Percentiles rank a stretch among this genome's conserved stretches.
These are phyloP conservation scores for Fomitopsis pulvina DNA, from an alignment of 768 basidiomycete species.

Conservation along the genomic window DNA sequence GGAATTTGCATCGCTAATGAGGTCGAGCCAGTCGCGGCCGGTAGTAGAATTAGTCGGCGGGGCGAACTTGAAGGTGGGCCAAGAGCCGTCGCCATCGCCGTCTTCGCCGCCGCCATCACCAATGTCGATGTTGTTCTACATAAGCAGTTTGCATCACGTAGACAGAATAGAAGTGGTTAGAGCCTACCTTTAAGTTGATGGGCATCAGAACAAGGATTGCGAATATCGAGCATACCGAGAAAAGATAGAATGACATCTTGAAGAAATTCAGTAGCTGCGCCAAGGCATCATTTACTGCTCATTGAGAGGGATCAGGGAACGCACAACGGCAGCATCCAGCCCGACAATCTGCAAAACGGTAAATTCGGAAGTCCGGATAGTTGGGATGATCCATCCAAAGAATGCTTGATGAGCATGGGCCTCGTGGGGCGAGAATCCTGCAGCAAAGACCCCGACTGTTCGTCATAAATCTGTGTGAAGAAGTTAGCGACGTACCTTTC, in stretches of 20 bases:
- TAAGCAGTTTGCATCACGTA: neutral
- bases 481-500: constrained; percentile 56
- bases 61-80: constrained; percentile 20
- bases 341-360: constrained; percentile 95
- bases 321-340: constrained; percentile 90
- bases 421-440: constrained; percentile 91
- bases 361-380: constrained; percentile 84
- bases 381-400: constrained; percentile 96
- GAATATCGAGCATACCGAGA: constrained; percentile 78
- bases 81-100: constrained; percentile 37
- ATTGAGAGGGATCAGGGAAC: constrained; percentile 22
- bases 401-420: constrained; percentile 82
- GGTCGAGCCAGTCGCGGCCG: constrained; percentile 67
- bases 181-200: constrained; percentile 80
- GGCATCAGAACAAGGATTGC: constrained; percentile 89
- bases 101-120: constrained; percentile 43
- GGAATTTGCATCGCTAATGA: constrained; percentile 85
- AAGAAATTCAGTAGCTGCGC: constrained; percentile 85
- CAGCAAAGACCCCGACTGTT: constrained; percentile 5
- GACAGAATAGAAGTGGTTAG: neutral
- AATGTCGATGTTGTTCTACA: constrained; percentile 68
- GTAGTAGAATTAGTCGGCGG: constrained; percentile 6
- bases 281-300: neutral
- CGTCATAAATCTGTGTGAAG: neutral
- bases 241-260: constrained; percentile 91